These are phyloP conservation scores for Scheffersomyces quercinus DNA, from an alignment of 1,139 yeast species.

Conservation along the genomic window DNA sequence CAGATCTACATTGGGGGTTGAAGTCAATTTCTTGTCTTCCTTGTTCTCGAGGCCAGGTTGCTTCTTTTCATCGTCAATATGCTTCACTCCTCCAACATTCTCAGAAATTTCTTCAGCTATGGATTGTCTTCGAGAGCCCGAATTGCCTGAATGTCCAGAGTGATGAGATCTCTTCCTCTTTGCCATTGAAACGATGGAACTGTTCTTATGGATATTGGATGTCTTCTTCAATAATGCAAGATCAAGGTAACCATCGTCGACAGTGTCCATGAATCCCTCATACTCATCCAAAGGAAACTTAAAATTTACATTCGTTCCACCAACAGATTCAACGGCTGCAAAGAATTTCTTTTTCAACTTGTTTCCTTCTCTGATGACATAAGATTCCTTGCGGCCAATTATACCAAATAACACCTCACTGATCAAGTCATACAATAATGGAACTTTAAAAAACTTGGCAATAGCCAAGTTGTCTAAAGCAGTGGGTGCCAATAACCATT, in stretches of 20 bases:
- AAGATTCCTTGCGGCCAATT: slow-evolving; percentile 63
- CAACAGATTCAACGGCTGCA: slow-evolving; percentile 19
- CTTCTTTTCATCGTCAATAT: slow-evolving; percentile 3
- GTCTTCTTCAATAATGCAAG: slow-evolving; percentile 50
- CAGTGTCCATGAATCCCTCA: slow-evolving; percentile 46
- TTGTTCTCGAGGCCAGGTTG: slow-evolving; percentile 1
- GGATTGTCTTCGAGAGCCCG: slow-evolving; percentile 4
- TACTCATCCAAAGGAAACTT: slow-evolving; percentile 47
- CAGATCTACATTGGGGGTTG: slow-evolving; percentile 4
- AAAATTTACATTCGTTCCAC: slow-evolving; percentile 18
- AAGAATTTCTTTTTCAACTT: slow-evolving; percentile 32
- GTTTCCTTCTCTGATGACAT: slow-evolving; percentile 44
- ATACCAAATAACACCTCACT: slow-evolving; percentile 69
- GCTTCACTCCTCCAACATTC: slow-evolving; percentile 4
- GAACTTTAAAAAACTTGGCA: slow-evolving; percentile 65
- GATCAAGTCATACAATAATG: slow-evolving; percentile 65
- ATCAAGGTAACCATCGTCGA: slow-evolving; percentile 67
- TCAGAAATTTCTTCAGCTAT: not conserved
- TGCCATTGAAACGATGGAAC: slow-evolving; percentile 9
- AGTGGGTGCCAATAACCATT: slow-evolving; percentile 68
- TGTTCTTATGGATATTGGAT: slow-evolving; percentile 27
- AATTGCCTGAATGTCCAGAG: slow-evolving; percentile 1
- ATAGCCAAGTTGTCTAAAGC: slow-evolving; percentile 63
- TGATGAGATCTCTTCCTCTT: slow-evolving; percentile 16
- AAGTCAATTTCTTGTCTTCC: slow-evolving; percentile 4